Percentiles rank a stretch among this genome's conserved stretches.
phyloP scores from a whole-genome alignment of 1,139 yeast species.

The Torulaspora globosa region DNA sequence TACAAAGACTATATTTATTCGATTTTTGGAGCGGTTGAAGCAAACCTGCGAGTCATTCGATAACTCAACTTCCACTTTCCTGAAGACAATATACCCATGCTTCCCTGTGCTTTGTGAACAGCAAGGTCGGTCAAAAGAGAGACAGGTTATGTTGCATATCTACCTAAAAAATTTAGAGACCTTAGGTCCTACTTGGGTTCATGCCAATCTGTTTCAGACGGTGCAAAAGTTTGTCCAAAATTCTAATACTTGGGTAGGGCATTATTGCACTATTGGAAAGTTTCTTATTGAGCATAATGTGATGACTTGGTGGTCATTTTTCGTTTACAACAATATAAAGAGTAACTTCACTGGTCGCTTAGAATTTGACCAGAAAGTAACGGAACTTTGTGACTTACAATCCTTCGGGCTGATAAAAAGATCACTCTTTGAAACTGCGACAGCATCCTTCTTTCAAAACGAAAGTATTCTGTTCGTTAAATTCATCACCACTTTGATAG shows the following conservation, averaged over 20 bases:
- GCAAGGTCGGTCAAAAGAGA: slow-evolving; percentile 5
- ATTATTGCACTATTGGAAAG: slow-evolving; percentile 28
- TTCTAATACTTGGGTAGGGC: slow-evolving; percentile 21
- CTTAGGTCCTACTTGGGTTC: slow-evolving; percentile 28
- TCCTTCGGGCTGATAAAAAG: slow-evolving; percentile 25
- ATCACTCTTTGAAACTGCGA: slow-evolving; percentile 20
- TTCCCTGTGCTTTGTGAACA: slow-evolving; percentile 11
- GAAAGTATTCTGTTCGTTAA: slow-evolving; percentile 15
- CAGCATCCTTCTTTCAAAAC: slow-evolving; percentile 17
- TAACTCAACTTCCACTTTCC: slow-evolving; percentile 11
- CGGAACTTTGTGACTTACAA: slow-evolving; percentile 25
- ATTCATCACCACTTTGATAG: slow-evolving; percentile 18
- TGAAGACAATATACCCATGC: slow-evolving; percentile 15
- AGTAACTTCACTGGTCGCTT: slow-evolving; percentile 14
- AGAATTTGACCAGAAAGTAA: slow-evolving; percentile 21
- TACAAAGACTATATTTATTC: slow-evolving; percentile 5
- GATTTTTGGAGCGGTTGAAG: slow-evolving; percentile 10
- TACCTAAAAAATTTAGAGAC: slow-evolving; percentile 17
- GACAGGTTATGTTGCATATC: slow-evolving; percentile 15
- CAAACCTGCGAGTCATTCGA: slow-evolving; percentile 2
- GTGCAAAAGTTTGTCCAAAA: slow-evolving; percentile 19
- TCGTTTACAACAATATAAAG: slow-evolving; percentile 26
- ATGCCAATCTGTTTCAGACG: slow-evolving; percentile 25
- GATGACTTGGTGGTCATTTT: slow-evolving; percentile 35
- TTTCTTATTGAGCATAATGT: slow-evolving; percentile 21